Base-by-base conservation (phyloP, 805 yeast genomes). In the Monosporozyma aerobia region DNA sequence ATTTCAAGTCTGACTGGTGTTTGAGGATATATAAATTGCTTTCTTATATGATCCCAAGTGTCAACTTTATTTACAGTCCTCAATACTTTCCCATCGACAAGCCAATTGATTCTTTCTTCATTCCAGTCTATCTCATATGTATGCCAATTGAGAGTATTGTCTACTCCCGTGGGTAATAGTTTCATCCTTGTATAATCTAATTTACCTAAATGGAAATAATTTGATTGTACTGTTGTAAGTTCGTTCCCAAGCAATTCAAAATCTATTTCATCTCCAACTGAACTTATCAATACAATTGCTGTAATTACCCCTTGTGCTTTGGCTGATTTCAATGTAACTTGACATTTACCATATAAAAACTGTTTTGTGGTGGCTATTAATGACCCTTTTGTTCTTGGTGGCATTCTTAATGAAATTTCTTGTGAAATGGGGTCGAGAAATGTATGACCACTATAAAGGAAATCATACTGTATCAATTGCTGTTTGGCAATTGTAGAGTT, bases 181-280 rank as follows among this genome's bases (percentile, higher is more conserved):
- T 56, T 52, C 71, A 69, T 67, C 67, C 86, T 85, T 30, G 83
- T 75, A 69, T 83, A 87, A 71, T 84, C 78, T 60, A 82, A 73
- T 39, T 76, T 72, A 60, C 95, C 97, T 62, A 85, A 83, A 63
- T 78, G 80, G 72, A 86, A 92, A 75, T 68, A 90, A 71, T 90
- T 92, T 22, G 90, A 73, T 74, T 90, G 94, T 0, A 84, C 88
- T 40, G 67, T 61, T 27, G 75, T 73, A 58, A 86, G 70, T 60
- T 86, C 80, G 63, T 78, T 77, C 49, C 98, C 97, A 53, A 89
- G 81, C 55, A 85, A 83, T 72, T 92, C 97, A 67, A 72, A 84
- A 76, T 92, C 97, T 60, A 90, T 79, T 73, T 92, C 98, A 72
- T 90, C 98, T 73, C 89, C 85, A 45, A 83, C 88, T 61, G 87